A percentile compares a stretch with the other conserved stretches of the same genome.
phyloP scores from a whole-genome alignment of 2,329 filamentous ascomycete species.

The Fusarium newnesense region DNA sequence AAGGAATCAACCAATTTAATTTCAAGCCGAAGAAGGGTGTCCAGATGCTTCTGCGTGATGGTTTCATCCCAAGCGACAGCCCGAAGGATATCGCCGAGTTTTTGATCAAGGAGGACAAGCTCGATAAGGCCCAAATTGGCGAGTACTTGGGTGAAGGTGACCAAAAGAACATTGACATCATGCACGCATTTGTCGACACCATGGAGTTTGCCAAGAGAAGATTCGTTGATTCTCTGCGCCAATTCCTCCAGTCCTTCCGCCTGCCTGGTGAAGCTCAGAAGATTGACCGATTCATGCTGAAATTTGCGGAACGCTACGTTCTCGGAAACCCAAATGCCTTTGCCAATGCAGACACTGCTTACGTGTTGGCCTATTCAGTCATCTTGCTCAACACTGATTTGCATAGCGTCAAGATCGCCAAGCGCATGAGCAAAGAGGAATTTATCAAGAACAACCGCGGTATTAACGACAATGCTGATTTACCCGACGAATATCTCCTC shows the following conservation, averaged over 20 bases:
- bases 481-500: conserved; percentile 91
- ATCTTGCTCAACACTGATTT: conserved; percentile 97
- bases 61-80: conserved; percentile 83
- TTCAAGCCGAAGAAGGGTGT: conserved; percentile 97
- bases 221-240: conserved; percentile 90
- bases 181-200: conserved; percentile 96
- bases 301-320: conserved; percentile 96
- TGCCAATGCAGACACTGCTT: conserved; percentile 97
- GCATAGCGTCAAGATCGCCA: conserved; percentile 85
- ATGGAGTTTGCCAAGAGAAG: conserved; percentile 95
- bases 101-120: conserved; percentile 79
- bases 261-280: conserved; percentile 97
- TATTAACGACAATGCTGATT: conserved; percentile 94
- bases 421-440: conserved; percentile 93
- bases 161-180: conserved; percentile 91
- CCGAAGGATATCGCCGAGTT: conserved; percentile 88
- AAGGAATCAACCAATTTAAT: conserved; percentile 92
- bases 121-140: conserved; percentile 92
- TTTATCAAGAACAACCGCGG: conserved; percentile 99
- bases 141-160: conserved; percentile 97
- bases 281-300: conserved; percentile 99
- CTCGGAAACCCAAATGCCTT: conserved; percentile 96
- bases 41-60: conserved; percentile 82
- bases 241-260: conserved; percentile 94
- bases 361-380: conserved; percentile 94